Evolutionary conservation across 2,329 filamentous ascomycete species (phyloP).

Genomic region (Trichoderma cornu-damae): DNA sequence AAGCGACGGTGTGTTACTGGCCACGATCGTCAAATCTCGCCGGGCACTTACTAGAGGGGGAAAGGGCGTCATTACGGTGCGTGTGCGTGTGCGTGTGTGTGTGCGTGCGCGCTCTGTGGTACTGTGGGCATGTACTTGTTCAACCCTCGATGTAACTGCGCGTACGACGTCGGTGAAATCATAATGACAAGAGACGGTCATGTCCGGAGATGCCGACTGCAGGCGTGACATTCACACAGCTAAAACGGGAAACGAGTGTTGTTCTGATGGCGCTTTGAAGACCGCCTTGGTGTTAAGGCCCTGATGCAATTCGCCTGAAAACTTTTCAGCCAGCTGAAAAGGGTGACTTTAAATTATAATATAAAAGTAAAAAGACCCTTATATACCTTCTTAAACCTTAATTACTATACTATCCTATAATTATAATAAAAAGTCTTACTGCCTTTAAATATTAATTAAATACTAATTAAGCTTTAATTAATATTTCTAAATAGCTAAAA

Average conservation of each 20-base stretch:
- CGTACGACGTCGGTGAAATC: slow-evolving; percentile 10
- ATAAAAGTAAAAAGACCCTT: too few species aligned
- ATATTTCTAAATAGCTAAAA: too few species aligned
- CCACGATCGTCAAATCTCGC: background rate
- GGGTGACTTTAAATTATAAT: too few species aligned
- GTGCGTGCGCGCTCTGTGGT: too few species aligned
- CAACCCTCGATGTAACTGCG: background rate
- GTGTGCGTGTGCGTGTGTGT: too few species aligned
- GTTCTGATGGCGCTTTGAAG: background rate
- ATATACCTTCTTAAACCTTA: too few species aligned
- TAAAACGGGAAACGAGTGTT: slow-evolving; percentile 1
- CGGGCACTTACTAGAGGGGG: background rate
- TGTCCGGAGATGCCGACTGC: slow-evolving; percentile 16
- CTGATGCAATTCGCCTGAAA: too few species aligned
- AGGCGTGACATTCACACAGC: slow-evolving; percentile 11
- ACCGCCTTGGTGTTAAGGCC: slow-evolving; percentile 9
- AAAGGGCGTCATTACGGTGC: background rate
- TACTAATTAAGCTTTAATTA: too few species aligned
- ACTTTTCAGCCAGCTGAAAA: too few species aligned
- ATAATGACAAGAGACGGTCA: background rate
- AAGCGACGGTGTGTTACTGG: background rate
- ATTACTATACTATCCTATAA: too few species aligned
- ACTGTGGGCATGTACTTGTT: background rate
- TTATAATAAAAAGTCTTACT: too few species aligned
- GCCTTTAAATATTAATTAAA: too few species aligned